Evolutionary conservation across 306 rosid species (phyloP).

Genomic region (Cucurbita ficifolia): DNA sequence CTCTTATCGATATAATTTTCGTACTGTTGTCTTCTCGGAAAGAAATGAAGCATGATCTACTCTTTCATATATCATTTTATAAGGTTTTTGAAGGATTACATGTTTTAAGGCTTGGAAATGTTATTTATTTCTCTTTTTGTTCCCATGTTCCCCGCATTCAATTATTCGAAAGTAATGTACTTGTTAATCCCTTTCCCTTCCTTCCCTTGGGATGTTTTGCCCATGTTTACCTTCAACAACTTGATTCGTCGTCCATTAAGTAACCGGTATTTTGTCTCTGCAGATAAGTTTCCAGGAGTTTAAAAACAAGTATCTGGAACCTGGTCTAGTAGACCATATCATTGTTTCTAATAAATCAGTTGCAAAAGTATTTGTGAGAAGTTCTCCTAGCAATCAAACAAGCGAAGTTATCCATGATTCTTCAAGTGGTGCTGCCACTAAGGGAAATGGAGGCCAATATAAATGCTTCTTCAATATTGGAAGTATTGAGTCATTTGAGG

Average conservation of each 20-base stretch:
- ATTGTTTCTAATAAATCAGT: slow-evolving; percentile 85
- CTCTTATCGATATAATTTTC: no score
- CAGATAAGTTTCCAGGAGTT: slow-evolving; percentile 99
- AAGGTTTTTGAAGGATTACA: neutral
- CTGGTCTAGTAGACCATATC: slow-evolving; percentile 82
- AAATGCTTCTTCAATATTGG: slow-evolving; percentile 79
- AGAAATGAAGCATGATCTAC: neutral
- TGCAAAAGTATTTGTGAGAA: slow-evolving; percentile 75
- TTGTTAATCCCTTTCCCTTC: neutral
- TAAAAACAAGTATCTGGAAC: slow-evolving; percentile 81
- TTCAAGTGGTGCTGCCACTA: slow-evolving; percentile 21
- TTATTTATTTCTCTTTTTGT: neutral
- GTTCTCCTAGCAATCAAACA: slow-evolving; percentile 38
- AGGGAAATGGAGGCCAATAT: slow-evolving; percentile 45
- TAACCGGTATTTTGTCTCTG: slow-evolving; percentile 11
- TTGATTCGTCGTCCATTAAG: slow-evolving; percentile 8
- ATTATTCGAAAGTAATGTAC: neutral
- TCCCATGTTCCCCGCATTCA: neutral
- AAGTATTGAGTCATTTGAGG: slow-evolving; percentile 91
- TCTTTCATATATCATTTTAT: neutral
- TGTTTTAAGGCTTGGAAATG: neutral
- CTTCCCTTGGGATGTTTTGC: neutral
- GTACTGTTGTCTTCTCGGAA: neutral
- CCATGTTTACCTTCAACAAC: neutral
- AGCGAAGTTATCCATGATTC: slow-evolving; percentile 59